Evolutionary conservation across 768 basidiomycete genomes (phyloP).

Genomic region (Lactarius indigo): DNA sequence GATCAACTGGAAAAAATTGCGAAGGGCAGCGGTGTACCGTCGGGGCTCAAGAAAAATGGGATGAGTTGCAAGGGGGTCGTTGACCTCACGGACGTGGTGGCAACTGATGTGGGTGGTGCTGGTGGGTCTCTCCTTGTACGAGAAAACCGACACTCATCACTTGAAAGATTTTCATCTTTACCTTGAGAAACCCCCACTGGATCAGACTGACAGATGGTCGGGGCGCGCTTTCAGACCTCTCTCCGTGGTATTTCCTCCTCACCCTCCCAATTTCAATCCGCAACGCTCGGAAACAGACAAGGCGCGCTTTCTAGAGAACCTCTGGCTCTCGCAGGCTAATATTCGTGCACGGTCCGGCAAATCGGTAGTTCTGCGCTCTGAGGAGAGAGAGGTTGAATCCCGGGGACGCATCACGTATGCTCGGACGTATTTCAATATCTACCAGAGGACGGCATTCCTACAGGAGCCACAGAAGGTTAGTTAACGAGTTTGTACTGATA

Average conservation of each 20-base stretch:
- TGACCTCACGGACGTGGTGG: constrained; percentile 80
- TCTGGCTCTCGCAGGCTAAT: constrained; percentile 85
- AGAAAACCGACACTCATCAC: constrained; percentile 15
- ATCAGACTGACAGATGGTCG: constrained; percentile 84
- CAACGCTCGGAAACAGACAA: constrained; percentile 63
- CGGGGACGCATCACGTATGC: constrained; percentile 63
- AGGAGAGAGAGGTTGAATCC: constrained; percentile 74
- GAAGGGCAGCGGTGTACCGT: constrained; percentile 57
- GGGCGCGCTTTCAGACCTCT: constrained; percentile 80
- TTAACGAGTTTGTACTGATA: constrained; percentile 19
- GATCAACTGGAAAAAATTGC: constrained; percentile 73
- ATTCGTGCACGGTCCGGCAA: constrained; percentile 71
- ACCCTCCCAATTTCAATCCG: constrained; percentile 63
- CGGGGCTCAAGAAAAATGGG: constrained; percentile 69
- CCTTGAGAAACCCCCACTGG: constrained; percentile 76
- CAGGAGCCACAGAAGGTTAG: constrained; percentile 80
- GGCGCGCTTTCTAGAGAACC: constrained; percentile 77
- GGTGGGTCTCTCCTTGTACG: constrained; percentile 45
- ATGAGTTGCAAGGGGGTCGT: constrained; percentile 83
- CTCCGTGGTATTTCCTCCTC: constrained; percentile 73
- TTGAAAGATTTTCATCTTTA: constrained; percentile 76
- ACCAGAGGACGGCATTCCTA: constrained; percentile 75
- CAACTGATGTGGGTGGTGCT: constrained; percentile 79
- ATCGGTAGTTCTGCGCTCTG: constrained; percentile 65
- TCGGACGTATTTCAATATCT: constrained; percentile 86